A percentile compares a stretch with the other conserved stretches of the same genome.
These are phyloP conservation scores for Aspergillus sp. DNA, from an alignment of 2,329 filamentous ascomycete species.

Conservation along the genomic window DNA sequence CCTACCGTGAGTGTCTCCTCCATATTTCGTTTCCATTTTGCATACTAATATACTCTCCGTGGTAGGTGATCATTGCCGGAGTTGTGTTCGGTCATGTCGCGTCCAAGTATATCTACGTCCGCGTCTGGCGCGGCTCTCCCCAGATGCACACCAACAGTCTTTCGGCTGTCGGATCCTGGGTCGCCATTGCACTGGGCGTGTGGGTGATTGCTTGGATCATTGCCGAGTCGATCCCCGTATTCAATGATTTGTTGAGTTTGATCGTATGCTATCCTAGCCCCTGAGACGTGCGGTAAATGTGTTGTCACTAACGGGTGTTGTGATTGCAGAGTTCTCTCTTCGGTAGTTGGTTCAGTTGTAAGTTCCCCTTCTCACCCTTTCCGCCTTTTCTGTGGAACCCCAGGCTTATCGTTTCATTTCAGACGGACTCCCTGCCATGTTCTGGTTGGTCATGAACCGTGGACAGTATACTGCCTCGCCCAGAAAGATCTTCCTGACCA, in stretches of 20 bases:
- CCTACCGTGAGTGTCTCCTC: slow-evolving; percentile 51
- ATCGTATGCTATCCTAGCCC: slow-evolving; percentile 42
- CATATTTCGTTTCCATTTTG: neutral
- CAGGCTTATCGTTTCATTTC: slow-evolving; percentile 5
- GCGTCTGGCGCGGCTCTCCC: slow-evolving; percentile 62
- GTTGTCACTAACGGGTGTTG: slow-evolving; percentile 12
- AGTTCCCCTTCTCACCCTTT: neutral
- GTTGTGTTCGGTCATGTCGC: slow-evolving; percentile 69
- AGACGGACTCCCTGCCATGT: slow-evolving; percentile 46
- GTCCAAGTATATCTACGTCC: slow-evolving; percentile 65
- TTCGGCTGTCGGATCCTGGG: slow-evolving; percentile 59
- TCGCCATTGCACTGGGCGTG: slow-evolving; percentile 54
- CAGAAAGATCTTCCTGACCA: slow-evolving; percentile 48
- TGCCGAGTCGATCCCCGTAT: slow-evolving; percentile 69
- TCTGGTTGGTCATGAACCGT: slow-evolving; percentile 54
- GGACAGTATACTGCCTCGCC: slow-evolving; percentile 41
- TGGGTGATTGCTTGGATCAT: slow-evolving; percentile 68
- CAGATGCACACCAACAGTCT: slow-evolving; percentile 53
- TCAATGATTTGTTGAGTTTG: slow-evolving; percentile 65
- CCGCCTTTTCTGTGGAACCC: neutral
- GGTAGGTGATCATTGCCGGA: slow-evolving; percentile 64
- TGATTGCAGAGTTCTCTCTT: slow-evolving; percentile 55
- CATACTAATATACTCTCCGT: neutral
- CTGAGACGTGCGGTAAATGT: neutral
- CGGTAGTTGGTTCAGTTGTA: slow-evolving; percentile 66